These are phyloP conservation scores for Bolboschoenus planiculmis DNA, from an alignment of 176 grass and related monocot genomes.

Conservation along the genomic window DNA sequence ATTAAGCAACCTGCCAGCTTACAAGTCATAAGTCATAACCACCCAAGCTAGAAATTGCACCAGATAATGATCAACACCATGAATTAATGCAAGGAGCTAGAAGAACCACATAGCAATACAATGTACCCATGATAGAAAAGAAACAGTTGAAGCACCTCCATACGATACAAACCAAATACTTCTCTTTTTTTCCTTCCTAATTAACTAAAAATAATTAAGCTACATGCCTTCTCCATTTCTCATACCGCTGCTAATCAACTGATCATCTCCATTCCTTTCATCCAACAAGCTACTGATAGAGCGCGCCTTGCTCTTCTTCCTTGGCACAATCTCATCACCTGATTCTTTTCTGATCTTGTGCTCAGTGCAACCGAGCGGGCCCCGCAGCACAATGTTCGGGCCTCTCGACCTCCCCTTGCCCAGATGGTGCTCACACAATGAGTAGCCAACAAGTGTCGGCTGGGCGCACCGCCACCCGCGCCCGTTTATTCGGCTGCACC, in stretches of 20 bases:
- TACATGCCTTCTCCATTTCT: neutral
- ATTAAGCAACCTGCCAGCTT: neutral
- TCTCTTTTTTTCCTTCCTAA: neutral
- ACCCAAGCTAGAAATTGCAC: constrained; percentile 20
- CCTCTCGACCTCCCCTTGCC: constrained; percentile 64
- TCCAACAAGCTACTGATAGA: constrained; percentile 7
- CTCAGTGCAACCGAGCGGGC: constrained; percentile 50
- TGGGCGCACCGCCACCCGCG: constrained; percentile 95
- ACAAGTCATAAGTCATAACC: neutral
- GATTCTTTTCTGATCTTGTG: neutral
- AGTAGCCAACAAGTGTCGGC: constrained; percentile 73
- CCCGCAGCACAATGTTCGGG: neutral
- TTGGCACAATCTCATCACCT: constrained; percentile 20
- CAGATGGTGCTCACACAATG: constrained; percentile 89
- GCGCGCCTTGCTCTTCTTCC: constrained; percentile 1
- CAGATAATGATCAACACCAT: constrained; percentile 12
- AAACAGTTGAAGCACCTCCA: constrained; percentile 7
- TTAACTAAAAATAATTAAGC: too few species aligned
- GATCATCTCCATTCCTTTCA: constrained; percentile 13
- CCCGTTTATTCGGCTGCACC: constrained; percentile 94
- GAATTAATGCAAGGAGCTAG: neutral
- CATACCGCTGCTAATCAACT: neutral
- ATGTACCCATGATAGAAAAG: constrained; percentile 4
- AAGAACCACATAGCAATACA: neutral
- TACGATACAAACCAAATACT: neutral